phyloP scores from a whole-genome alignment of 768 basidiomycete genomes.

The Postia placenta region DNA sequence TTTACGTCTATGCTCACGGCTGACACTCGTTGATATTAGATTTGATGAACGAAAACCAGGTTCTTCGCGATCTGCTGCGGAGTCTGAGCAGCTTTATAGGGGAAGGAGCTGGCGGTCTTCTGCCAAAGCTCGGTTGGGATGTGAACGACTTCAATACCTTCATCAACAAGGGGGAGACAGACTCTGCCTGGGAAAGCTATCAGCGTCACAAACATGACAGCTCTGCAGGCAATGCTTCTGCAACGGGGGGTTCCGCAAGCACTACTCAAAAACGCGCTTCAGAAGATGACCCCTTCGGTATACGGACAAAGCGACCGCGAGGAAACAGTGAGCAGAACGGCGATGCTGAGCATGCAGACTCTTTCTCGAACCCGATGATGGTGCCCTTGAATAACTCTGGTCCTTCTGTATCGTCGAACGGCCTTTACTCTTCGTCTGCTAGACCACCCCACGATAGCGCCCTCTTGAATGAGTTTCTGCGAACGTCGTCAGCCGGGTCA shows the following conservation, averaged over 20 bases:
- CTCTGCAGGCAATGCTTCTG: constrained; percentile 15
- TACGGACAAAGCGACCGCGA: constrained; percentile 49
- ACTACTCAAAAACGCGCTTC: constrained; percentile 46
- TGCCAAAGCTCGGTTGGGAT: constrained; percentile 78
- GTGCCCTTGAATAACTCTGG: constrained; percentile 43
- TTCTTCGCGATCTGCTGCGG: constrained; percentile 72
- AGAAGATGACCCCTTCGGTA: constrained; percentile 34
- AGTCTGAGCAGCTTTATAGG: constrained; percentile 78
- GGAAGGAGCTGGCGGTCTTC: constrained; percentile 74
- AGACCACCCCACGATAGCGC: constrained; percentile 40
- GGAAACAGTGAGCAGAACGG: constrained; percentile 32
- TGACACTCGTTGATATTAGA: constrained; percentile 36
- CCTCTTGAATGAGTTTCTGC: constrained; percentile 59
- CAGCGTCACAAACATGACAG: constrained; percentile 58
- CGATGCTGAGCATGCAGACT: constrained; percentile 30
- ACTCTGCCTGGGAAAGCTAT: constrained; percentile 89
- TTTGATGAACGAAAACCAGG: constrained; percentile 86
- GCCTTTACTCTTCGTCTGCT: constrained; percentile 39
- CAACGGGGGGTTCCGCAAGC: constrained; percentile 19
- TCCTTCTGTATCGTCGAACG: constrained; percentile 27
- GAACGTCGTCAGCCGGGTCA: constrained; percentile 41
- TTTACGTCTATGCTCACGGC: neutral
- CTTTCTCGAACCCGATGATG: constrained; percentile 35
- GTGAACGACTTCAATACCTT: constrained; percentile 72
- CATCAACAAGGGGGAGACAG: constrained; percentile 83